Percentiles rank a stretch among this genome's conserved stretches.
These are phyloP conservation scores for Cryphonectria nitschkei DNA, from an alignment of 2,329 filamentous ascomycete genomes.

Conservation along the genomic window DNA sequence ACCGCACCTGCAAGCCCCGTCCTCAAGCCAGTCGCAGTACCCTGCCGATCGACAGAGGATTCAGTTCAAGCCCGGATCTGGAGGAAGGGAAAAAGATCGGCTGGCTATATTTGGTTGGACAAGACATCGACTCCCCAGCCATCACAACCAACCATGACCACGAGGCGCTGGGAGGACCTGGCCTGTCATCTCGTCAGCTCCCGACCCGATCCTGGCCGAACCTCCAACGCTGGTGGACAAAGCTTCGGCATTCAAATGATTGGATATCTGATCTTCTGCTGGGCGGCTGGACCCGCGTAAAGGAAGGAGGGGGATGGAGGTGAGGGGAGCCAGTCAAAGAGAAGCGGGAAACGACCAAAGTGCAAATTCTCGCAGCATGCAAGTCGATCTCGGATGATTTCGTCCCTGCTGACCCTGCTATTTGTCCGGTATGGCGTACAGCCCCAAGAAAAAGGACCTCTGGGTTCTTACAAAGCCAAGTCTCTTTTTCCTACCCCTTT, in stretches of 20 bases:
- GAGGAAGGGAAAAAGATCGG: background rate
- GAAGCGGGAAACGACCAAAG: background rate
- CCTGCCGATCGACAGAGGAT: background rate
- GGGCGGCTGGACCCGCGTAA: conserved; percentile 5
- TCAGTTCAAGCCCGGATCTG: background rate
- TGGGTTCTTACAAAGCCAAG: conserved; percentile 22
- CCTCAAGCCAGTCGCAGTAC: background rate
- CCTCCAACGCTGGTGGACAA: background rate
- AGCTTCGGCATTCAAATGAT: background rate
- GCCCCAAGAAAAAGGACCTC: conserved; percentile 9
- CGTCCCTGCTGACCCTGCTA: conserved; percentile 9
- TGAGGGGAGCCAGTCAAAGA: background rate
- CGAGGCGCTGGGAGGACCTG: conserved; percentile 24
- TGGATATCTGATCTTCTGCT: background rate
- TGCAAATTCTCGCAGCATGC: conserved; percentile 17
- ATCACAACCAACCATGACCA: background rate
- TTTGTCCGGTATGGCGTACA: conserved; percentile 7
- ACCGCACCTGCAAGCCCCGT: background rate
- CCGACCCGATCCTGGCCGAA: conserved; percentile 9
- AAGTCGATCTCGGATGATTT: conserved; percentile 24
- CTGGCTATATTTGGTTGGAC: background rate
- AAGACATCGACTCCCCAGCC: conserved; percentile 18
- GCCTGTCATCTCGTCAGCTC: conserved; percentile 24
- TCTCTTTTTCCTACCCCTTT: background rate
- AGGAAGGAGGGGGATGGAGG: background rate